These are phyloP conservation scores for Biscogniauxia marginata DNA, from an alignment of 2,329 filamentous ascomycete species.

Conservation along the genomic window DNA sequence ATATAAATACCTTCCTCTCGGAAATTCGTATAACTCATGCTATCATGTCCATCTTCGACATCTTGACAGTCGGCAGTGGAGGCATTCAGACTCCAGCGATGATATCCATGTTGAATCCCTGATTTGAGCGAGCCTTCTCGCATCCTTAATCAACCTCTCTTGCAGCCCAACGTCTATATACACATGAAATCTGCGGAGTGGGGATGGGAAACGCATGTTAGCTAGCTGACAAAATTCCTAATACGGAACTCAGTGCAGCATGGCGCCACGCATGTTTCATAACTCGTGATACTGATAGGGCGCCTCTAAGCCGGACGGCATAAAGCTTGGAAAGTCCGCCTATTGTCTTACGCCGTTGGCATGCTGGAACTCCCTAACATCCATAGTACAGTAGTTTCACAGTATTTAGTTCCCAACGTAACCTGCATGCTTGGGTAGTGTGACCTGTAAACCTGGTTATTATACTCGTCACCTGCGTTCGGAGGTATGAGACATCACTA, in stretches of 20 bases:
- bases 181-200: not conserved
- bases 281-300: conserved; percentile 7
- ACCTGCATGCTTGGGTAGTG: too few relatives aligned
- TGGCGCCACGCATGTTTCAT: conserved; percentile 12
- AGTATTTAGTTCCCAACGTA: not conserved
- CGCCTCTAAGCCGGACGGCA: not conserved
- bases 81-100: not conserved
- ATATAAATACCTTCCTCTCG: too few relatives aligned
- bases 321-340: not conserved
- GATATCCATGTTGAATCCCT: not conserved
- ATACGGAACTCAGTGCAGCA: not conserved
- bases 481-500: not conserved
- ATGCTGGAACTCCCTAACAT: not conserved
- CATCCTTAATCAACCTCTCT: not conserved
- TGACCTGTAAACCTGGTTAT: not conserved
- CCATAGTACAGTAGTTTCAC: not conserved
- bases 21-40: too few relatives aligned
- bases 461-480: not conserved
- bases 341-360: not conserved
- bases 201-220: not conserved
- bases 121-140: not conserved
- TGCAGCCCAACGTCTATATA: conserved; percentile 2
- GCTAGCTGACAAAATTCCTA: not conserved
- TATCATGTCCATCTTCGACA: too few relatives aligned
- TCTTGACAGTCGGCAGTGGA: too few relatives aligned